Evolutionary conservation across 2,329 filamentous ascomycete species (phyloP), one percentile per base, ranked within the genome.

Genomic region (Diaporthe batatas): DNA sequence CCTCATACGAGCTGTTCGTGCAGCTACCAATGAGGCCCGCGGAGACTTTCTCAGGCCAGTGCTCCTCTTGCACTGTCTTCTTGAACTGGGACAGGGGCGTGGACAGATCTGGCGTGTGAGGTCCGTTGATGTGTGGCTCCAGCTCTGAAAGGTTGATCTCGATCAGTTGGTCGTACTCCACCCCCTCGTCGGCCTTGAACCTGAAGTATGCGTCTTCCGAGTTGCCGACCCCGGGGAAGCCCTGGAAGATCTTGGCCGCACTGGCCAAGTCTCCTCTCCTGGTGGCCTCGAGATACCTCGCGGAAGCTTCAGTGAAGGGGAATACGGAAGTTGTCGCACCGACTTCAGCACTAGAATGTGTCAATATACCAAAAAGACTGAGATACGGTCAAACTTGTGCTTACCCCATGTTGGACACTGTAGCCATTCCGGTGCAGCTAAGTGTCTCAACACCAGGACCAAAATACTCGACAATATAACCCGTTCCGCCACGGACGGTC

Each of bases 1-100:
- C 96, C 84, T 98, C 93, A 82, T 98, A 99, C 2, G 96, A 98
- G 82, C 94, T 97, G 88, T 99, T 99, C 67, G 96, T 99, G 87
- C 96, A 99, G 85, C 95, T 98, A 74, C 96, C 96, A 80, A 99
- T 99, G 70, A 99, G 89, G 68, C 95, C 95, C 34, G 96, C 96
- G 16, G 95, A 96, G 75, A 99, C 92, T 75, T 92, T 94, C 80
- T 94, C 90, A 2, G 96, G 96, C 96, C 96, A 99, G 67, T 93
- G 86, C 82, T 98, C 94, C 78, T 92, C 88, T 83, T 93, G 88
- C 29, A 98, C 94, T 2, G 93, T 91, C 73, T 94, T 89, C 80
- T 95, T 94, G 86, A 99, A 99, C 80, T 92, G 89, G 64, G 95
- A 98, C 70, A 99, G 85, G 6, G 96, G 96, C 0, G 95, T 98